Base-by-base conservation (phyloP, 371 early-diverging fungal species). In the Rhizopus arrhizus region DNA sequence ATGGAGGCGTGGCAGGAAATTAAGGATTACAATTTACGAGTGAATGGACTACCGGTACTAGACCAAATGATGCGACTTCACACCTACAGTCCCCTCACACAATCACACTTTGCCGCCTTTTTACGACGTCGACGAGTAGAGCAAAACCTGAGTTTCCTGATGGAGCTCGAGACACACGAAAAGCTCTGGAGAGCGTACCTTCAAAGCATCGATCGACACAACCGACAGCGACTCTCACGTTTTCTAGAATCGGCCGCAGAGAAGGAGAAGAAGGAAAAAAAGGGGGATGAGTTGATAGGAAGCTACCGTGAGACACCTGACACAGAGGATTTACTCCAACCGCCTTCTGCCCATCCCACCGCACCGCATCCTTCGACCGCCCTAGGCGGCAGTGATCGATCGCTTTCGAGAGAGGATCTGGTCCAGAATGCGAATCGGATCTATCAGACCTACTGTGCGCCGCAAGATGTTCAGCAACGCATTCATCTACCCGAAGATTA, bases 1-100 rank as follows among this genome's bases (percentile, higher is more conserved):
- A 72, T 77, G 61, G 75, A 74, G 54, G 80, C 80, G n/a, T 80
- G 80, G 80, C 75, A 77, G 58, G 74, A 75, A 48, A 77, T 80
- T 42, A 77, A 77, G 58, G 80, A 80, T 52, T 77, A 80, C 50
- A 77, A 80, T 62, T 55, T 80, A 29, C 60, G 65, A 42, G 77
- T 75, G 2, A 77, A 80, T 57, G 81, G 81, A 0, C 35, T 80
- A 31, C 81, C 81, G 0, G 77, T 76, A 15, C 46, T 80, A 29
- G 81, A 80, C 61, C 78, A 80, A 66, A 65, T 80, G 66, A 67
- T 80, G 72, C 55, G 71, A 8, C 47, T 74, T 5, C 61, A 68
- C 32, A 77, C 81, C 5, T 62, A 61, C 22, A 65, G 64, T 9
- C 81, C 81, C 11, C 48, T 80, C 3, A 70, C 75, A 13, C 76